Percentiles rank a stretch among this genome's conserved stretches.
phyloP scores from a whole-genome alignment of 139 green algal species.

The Protoeuglena noctilucae region DNA sequence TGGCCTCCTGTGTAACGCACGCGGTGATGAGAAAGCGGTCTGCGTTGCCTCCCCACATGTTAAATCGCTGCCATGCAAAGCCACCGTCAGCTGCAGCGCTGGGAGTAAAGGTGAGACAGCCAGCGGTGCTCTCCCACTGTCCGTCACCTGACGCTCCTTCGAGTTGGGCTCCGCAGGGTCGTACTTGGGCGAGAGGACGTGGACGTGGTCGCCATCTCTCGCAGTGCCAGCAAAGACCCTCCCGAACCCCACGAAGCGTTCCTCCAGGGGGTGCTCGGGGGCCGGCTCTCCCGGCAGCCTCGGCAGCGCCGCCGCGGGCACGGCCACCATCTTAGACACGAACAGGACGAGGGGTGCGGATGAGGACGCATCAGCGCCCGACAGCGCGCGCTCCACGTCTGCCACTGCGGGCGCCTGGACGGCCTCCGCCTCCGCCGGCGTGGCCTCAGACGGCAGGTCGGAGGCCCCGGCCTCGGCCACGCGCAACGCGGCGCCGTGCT shows the following conservation, averaged over 20 bases:
- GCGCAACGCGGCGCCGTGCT: background rate
- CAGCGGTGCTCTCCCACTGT: background rate
- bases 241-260: background rate
- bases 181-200: conserved; percentile 64
- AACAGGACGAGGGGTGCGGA: conserved; percentile 62
- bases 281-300: conserved; percentile 6
- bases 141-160: background rate
- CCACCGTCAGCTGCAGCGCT: no score
- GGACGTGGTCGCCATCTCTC: conserved; percentile 13
- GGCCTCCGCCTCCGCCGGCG: background rate
- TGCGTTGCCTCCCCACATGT: no score
- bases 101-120: no score
- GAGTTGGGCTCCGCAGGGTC: conserved; percentile 35
- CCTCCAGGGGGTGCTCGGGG: no score
- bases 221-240: background rate
- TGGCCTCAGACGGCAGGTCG: background rate
- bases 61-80: no score
- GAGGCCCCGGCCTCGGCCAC: background rate
- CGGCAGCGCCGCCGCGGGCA: conserved; percentile 43
- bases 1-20: conserved; percentile 9
- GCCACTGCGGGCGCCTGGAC: conserved; percentile 8
- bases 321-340: conserved; percentile 86
- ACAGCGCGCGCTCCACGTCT: conserved; percentile 12
- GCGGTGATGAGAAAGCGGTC: no score
- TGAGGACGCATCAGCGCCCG: conserved; percentile 15